phyloP scores from a whole-genome alignment of 352 stramenopile genomes.

The Halophytophthora polymorphica region DNA sequence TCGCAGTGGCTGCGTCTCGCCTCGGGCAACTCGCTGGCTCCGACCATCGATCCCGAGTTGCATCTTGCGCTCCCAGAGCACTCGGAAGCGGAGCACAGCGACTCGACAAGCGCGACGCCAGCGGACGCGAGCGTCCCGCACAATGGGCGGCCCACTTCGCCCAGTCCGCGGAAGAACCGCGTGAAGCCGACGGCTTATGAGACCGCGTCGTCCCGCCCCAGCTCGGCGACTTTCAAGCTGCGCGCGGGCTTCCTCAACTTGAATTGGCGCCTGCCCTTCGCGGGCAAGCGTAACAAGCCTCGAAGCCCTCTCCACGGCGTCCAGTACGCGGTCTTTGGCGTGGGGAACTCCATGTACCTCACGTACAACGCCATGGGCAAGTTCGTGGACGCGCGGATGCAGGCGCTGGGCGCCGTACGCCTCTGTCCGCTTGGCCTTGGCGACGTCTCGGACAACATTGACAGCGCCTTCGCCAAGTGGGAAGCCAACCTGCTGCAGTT shows the following conservation, averaged over 20 bases:
- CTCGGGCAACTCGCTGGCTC: neutral
- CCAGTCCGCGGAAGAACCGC: no score
- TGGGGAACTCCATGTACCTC: constrained; percentile 94
- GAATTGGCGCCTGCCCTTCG: no score
- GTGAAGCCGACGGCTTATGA: no score
- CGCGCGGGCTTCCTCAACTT: no score
- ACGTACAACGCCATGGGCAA: constrained; percentile 95
- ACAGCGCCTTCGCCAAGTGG: constrained; percentile 65
- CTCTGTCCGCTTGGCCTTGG: constrained; percentile 84
- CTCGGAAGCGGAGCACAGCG: no score
- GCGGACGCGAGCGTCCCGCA: no score
- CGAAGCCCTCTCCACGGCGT: constrained; percentile 33
- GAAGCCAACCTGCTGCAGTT: constrained; percentile 34
- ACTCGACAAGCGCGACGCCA: no score
- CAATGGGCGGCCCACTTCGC: no score
- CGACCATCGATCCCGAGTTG: constrained; percentile 1
- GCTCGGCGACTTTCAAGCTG: no score
- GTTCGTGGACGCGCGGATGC: constrained; percentile 82
- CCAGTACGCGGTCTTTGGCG: constrained; percentile 93
- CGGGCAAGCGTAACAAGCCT: neutral
- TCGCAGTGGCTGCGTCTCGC: constrained; percentile 13
- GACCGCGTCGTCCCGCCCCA: neutral
- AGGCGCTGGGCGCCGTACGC: constrained; percentile 68
- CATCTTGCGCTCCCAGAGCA: neutral
- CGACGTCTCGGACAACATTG: constrained; percentile 89